These are phyloP conservation scores for Fusarium protoensiforme DNA, from an alignment of 2,329 filamentous ascomycete species.

Conservation along the genomic window DNA sequence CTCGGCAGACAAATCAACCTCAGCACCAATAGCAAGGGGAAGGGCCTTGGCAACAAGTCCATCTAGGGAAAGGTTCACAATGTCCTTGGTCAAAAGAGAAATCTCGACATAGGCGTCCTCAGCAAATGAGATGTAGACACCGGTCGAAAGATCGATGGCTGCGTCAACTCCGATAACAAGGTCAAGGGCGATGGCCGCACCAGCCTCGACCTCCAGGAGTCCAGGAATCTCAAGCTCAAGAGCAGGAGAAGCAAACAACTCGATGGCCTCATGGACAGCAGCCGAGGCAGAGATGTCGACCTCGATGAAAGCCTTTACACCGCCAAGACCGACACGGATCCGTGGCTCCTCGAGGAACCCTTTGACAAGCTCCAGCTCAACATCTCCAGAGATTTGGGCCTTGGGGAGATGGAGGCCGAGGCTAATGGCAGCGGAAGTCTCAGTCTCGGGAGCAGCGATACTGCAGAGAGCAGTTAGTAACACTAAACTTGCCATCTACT, in stretches of 20 bases:
- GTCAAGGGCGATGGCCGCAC: conserved; percentile 61
- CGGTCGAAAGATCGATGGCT: conserved; percentile 60
- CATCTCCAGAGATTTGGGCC: conserved; percentile 59
- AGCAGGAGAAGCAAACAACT: conserved; percentile 57
- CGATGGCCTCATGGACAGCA: conserved; percentile 61
- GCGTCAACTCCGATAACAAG: conserved; percentile 62
- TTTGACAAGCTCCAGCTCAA: conserved; percentile 56
- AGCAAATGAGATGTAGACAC: conserved; percentile 59
- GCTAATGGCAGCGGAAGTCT: conserved; percentile 26
- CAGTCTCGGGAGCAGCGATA: conserved; percentile 30
- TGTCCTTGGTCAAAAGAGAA: conserved; percentile 53
- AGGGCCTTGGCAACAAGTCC: conserved; percentile 43
- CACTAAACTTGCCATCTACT: background rate
- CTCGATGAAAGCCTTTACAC: conserved; percentile 63
- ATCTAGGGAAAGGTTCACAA: conserved; percentile 55
- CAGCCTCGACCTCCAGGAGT: conserved; percentile 50
- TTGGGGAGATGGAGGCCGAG: conserved; percentile 40
- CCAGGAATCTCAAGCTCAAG: conserved; percentile 54
- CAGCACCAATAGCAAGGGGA: conserved; percentile 38
- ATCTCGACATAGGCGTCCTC: conserved; percentile 56
- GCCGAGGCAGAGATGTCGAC: conserved; percentile 57
- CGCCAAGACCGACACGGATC: conserved; percentile 59
- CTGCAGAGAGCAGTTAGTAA: background rate
- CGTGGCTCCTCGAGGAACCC: conserved; percentile 53
- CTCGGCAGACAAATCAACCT: conserved; percentile 52